Conservation (phyloP, 257 asterid genomes). For the Coffea eugenioides region DNA sequence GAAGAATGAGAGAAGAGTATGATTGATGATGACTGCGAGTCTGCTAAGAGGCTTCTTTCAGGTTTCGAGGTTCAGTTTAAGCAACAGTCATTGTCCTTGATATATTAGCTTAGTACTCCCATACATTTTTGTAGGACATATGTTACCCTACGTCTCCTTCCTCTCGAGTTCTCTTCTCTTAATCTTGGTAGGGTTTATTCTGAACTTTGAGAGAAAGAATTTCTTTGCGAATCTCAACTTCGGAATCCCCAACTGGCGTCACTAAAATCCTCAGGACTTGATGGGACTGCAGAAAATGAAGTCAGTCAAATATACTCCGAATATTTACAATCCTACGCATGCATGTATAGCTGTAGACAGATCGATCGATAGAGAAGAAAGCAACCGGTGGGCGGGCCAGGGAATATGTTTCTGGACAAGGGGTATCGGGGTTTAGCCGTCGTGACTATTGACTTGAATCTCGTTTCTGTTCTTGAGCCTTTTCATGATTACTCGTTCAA, state of each 20-base stretch:
- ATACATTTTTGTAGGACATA: too few relatives aligned
- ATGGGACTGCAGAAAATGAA: neutral
- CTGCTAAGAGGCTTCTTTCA: neutral
- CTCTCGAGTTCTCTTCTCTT: neutral
- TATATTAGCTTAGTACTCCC: neutral
- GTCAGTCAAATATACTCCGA: neutral
- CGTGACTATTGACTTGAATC: too few relatives aligned
- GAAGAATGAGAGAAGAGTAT: neutral
- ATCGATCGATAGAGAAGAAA: neutral
- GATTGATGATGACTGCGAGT: neutral
- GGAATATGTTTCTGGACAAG: too few relatives aligned
- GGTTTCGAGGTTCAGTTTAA: neutral
- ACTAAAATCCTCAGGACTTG: neutral
- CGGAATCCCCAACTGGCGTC: neutral
- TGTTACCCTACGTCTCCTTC: neutral
- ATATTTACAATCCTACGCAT: neutral
- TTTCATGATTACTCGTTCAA: too few relatives aligned
- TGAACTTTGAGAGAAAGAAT: neutral
- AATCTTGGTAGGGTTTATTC: neutral
- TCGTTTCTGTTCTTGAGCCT: too few relatives aligned
- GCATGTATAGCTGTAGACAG: neutral
- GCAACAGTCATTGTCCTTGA: neutral
- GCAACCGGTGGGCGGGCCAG: too few relatives aligned
- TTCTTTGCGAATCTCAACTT: conserved; percentile 1
- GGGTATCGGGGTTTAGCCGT: too few relatives aligned